Base-by-base conservation (phyloP, 306 rosid species). In the Echinosophora koreensis region DNA sequence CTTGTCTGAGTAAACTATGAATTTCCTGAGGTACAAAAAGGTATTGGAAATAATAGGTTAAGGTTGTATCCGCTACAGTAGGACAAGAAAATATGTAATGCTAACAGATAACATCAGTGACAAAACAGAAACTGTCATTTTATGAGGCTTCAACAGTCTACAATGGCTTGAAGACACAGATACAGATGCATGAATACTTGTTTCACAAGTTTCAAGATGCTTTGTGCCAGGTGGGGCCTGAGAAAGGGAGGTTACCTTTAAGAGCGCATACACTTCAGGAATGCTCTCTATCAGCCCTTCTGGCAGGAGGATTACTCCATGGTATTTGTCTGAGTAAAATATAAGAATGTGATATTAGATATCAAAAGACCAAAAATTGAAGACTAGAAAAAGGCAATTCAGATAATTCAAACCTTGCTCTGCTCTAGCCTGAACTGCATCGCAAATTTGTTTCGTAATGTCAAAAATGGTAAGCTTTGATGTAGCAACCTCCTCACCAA, bases 211-310 rank as follows among this genome's bases (percentile, higher is more conserved):
- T 49, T 57, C 30, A 50, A 3, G 34, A 32, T 76, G 58, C 28
- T 66, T 30, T 2, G 6, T 30, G 63, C 1, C 12, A 44, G 42
- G 44, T 30, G 14, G 13, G 17, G 32, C 42, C 12, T n/a, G 27
- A 51, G 55, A 22, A 14, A 6, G 38, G 66, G 16, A 16, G 1
- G 5, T 66, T 80, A 93, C 98, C 99, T 89, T 95, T 83, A 95
- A 84, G 68, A 95, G 94, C 18, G 99, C 97, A 88, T 92, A 90
- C 42, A 95, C 88, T 88, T 95, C 99, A 58, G 99, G 99, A 85
- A 95, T 95, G 90, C 94, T 95, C 89, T 95, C 99, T 51, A 95
- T 95, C 50, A 95, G 89, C 41, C 99, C 99, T 87, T 95, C 99
- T 13, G 99, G 98, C 38, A 95, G 85, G 69, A 95, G 88, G 84